Conservation (phyloP, 345 rosid genomes). For the Raphanus raphanistrum region DNA sequence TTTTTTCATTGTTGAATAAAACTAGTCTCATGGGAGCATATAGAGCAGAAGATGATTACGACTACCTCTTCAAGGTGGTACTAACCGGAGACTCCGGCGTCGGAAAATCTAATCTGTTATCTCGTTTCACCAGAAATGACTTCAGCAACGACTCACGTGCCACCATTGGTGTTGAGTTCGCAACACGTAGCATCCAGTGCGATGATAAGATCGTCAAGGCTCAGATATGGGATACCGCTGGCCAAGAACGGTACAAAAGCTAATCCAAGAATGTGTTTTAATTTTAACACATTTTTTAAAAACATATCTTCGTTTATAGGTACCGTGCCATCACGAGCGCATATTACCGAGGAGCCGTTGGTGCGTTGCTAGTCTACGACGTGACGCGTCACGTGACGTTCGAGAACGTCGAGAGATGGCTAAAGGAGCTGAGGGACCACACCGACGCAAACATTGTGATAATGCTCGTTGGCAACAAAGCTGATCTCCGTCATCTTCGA, state of each 20-base stretch:
- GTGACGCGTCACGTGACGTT: constrained; percentile 83
- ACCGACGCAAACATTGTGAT: constrained; percentile 52
- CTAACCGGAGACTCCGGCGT: constrained; percentile 90
- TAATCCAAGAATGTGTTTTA: background rate
- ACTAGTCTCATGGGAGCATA: constrained; percentile 52
- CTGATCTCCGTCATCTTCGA: constrained; percentile 45
- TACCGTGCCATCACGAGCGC: constrained; percentile 94
- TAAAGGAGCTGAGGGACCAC: constrained; percentile 85
- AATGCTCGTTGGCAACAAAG: constrained; percentile 51
- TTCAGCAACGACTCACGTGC: constrained; percentile 88
- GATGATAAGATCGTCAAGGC: constrained; percentile 89
- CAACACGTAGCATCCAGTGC: constrained; percentile 74
- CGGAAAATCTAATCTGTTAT: constrained; percentile 82
- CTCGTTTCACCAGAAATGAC: constrained; percentile 81
- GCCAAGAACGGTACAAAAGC: constrained; percentile 69
- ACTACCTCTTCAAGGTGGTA: constrained; percentile 80
- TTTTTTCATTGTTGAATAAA: background rate
- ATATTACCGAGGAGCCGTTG: constrained; percentile 85
- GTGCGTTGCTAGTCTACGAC: constrained; percentile 80
- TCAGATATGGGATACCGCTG: constrained; percentile 97
- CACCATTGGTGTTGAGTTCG: constrained; percentile 91
- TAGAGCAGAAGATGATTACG: constrained; percentile 71
- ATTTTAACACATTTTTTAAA: background rate
- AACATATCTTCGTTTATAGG: constrained; percentile 9
- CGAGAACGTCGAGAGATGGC: constrained; percentile 87